Base-by-base conservation (phyloP, 805 yeast species). In the Maudiozyma serrabonitensis region DNA sequence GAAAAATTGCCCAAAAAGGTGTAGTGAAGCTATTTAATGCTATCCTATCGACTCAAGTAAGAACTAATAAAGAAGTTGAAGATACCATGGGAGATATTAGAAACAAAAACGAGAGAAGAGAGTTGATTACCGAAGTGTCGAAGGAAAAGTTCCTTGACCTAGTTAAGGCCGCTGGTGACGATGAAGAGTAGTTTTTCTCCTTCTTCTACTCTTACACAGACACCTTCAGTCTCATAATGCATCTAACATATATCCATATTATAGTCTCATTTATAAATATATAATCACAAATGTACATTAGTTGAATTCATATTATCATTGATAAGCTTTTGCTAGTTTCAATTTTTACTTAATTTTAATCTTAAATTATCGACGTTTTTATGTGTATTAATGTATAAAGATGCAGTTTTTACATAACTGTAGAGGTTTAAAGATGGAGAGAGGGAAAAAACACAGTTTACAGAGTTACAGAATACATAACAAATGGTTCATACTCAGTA, bases 401-500 rank as follows among this genome's bases (percentile, higher is more conserved):
- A n/a, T 37, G 40, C 21, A 28, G 32, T 28, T 28, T 28, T 28
- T 28, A 28, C 32, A 28, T 28, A 28, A 28, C 32, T 28, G 32
- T 11, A 4, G 4, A 28, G 32, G 32, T 28, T 28, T 28, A 28
- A 28, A 28, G 23, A 21, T 21, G 23, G 23, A 28, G 6, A 8
- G 12, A 28, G 32, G 15, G 26, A 39, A n/a, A 39, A 39, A 3
- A 23, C 11, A 8, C n/a, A 19, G 19, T 12, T 39, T 44, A 56
- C 34, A 58, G 43, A 18, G 52, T 50, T 7, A 62, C 68, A 46
- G 76, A 77, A 67, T 87, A 91, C 57, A 93, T 69, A 47, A 91
- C 99, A 70, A 93, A 93, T 47, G 98, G 98, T 70, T 91, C 96
- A 67, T 91, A 91, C 51, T 91, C 97, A 28, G 91, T 81, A 68